Conservation (phyloP, 768 basidiomycete genomes). For the Rhizopogon sp. region DNA sequence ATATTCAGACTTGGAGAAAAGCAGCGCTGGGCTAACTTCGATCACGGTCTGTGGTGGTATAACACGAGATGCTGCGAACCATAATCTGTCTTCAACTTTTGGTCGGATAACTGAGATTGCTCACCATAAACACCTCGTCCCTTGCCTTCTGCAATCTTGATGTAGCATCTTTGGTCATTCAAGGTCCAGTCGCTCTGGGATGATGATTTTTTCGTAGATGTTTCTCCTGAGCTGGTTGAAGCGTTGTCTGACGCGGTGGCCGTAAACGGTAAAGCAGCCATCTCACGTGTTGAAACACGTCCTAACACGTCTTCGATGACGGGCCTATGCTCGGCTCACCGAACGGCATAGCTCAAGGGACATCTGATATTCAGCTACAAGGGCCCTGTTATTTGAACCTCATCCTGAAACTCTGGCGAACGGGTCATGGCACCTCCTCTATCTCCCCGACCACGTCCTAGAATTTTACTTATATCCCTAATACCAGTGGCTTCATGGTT, state of each 20-base stretch:
- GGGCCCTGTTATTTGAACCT: too few relatives aligned
- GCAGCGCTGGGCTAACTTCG: slow-evolving; percentile 82
- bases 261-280: slow-evolving; percentile 10
- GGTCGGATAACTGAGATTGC: slow-evolving; percentile 4
- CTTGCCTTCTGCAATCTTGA: slow-evolving; percentile 40
- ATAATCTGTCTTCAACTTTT: slow-evolving; percentile 22
- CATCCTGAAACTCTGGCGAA: neutral
- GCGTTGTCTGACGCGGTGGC: slow-evolving; percentile 3
- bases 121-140: slow-evolving; percentile 65
- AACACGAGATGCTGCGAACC: slow-evolving; percentile 12
- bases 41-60: slow-evolving; percentile 56
- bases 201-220: neutral
- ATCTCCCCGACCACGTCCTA: slow-evolving; percentile 45
- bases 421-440: slow-evolving; percentile 21
- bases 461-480: slow-evolving; percentile 50
- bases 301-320: too few relatives aligned
- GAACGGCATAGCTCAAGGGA: too few relatives aligned
- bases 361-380: too few relatives aligned
- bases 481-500: slow-evolving; percentile 72
- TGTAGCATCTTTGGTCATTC: slow-evolving; percentile 45
- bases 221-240: neutral
- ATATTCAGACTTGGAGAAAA: slow-evolving; percentile 71
- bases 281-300: slow-evolving; percentile 3
- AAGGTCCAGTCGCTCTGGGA: slow-evolving; percentile 16
- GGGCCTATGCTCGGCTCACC: too few relatives aligned